phyloP scores from a whole-genome alignment of 129 eudicot species.

The Deinandra increscens region DNA sequence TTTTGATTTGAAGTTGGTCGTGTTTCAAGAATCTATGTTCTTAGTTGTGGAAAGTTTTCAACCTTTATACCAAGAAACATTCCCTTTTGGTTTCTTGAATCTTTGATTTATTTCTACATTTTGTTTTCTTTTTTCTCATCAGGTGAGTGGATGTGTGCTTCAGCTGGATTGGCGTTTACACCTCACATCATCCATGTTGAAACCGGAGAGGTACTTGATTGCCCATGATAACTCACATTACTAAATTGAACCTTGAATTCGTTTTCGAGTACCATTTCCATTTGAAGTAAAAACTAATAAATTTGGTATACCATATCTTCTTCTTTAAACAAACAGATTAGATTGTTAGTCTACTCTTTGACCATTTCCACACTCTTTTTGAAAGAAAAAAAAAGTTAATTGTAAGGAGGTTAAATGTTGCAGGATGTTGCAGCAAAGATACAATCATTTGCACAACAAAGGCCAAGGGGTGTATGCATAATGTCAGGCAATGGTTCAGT shows the following conservation, averaged over 20 bases:
- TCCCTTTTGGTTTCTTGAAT: neutral
- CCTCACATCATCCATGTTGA: slow-evolving; percentile 74
- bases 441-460: slow-evolving; percentile 66
- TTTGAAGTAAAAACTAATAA: neutral
- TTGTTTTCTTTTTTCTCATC: slow-evolving; percentile 9
- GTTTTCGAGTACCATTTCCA: neutral
- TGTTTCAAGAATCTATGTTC: neutral
- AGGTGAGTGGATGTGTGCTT: slow-evolving; percentile 94
- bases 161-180: slow-evolving; percentile 88
- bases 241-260: neutral
- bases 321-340: neutral
- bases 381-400: too few relatives aligned
- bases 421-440: slow-evolving; percentile 75
- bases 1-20: too few relatives aligned
- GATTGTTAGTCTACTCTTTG: neutral
- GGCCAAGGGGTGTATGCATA: slow-evolving; percentile 80
- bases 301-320: neutral
- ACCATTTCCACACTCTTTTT: neutral
- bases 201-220: slow-evolving; percentile 63
- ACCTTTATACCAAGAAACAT: neutral
- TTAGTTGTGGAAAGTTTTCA: neutral
- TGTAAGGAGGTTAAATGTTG: slow-evolving; percentile 14
- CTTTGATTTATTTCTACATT: neutral
- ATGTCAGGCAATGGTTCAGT: slow-evolving; percentile 70
- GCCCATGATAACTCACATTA: neutral